Evolutionary conservation across 306 rosid genomes (phyloP).

Genomic region (Delonix regia): DNA sequence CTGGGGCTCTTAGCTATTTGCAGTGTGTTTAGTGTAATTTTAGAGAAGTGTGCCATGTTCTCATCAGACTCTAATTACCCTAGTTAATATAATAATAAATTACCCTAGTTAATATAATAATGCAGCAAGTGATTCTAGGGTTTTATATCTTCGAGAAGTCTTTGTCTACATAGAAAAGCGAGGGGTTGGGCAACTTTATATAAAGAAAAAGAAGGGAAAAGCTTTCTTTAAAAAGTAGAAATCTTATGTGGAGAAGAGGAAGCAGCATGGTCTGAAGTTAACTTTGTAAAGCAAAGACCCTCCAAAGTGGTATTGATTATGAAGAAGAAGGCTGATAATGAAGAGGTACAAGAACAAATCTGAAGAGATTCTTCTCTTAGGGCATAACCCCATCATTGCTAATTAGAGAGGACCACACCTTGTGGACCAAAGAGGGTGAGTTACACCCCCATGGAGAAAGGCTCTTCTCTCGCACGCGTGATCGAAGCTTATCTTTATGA

Average conservation of each 20-base stretch:
- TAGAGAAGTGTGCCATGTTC: conserved; percentile 25
- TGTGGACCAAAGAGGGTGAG: background rate
- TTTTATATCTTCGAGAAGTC: background rate
- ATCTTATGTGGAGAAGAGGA: background rate
- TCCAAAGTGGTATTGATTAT: background rate
- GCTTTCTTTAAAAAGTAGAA: conserved; percentile 47
- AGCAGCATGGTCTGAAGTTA: conserved; percentile 44
- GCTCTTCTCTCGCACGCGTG: conserved; percentile 17
- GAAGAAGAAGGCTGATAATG: background rate
- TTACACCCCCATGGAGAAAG: background rate
- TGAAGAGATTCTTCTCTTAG: conserved; percentile 39
- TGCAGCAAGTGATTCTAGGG: background rate
- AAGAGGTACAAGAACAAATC: conserved; percentile 28
- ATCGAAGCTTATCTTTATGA: background rate
- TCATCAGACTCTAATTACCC: conserved; percentile 24
- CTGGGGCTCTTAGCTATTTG: background rate
- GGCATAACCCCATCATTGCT: conserved; percentile 53
- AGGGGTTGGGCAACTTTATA: conserved; percentile 41
- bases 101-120: background rate
- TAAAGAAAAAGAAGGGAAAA: conserved; percentile 39
- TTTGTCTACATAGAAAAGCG: conserved; percentile 24
- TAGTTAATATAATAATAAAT: background rate
- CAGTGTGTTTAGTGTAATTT: background rate
- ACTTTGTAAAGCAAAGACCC: conserved; percentile 40
- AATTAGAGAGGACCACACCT: conserved; percentile 47